These are phyloP conservation scores for Blastobotrys apis DNA, from an alignment of 1,139 yeast genomes.

Conservation along the genomic window DNA sequence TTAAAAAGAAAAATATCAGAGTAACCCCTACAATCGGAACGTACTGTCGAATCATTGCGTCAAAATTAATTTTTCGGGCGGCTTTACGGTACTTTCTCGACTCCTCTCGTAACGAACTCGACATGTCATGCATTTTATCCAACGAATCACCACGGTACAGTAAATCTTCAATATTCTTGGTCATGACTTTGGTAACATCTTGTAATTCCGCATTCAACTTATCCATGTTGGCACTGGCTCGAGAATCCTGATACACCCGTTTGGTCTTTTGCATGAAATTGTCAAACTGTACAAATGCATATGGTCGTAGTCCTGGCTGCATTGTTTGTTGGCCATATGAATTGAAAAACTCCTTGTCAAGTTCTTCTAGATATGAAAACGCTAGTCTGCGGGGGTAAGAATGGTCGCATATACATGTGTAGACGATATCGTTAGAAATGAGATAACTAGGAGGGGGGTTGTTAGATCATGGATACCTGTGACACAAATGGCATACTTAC, in stretches of 20 bases:
- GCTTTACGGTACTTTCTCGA: conserved; percentile 84
- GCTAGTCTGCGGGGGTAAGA: conserved; percentile 86
- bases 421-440: conserved; percentile 59
- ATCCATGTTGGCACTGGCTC: conserved; percentile 86
- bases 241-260: conserved; percentile 81
- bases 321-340: conserved; percentile 73
- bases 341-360: conserved; percentile 75
- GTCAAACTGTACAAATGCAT: conserved; percentile 84
- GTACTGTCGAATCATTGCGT: conserved; percentile 82
- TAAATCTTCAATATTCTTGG: conserved; percentile 91
- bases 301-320: conserved; percentile 68
- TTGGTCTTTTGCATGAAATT: conserved; percentile 80
- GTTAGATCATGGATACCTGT: background rate
- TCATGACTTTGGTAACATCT: conserved; percentile 93
- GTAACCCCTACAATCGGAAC: conserved; percentile 77
- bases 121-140: conserved; percentile 86
- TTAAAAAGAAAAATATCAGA: conserved; percentile 65
- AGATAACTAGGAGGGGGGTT: conserved; percentile 42
- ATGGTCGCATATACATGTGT: conserved; percentile 69
- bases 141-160: conserved; percentile 91
- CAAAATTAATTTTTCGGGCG: conserved; percentile 87
- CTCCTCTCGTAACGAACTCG: conserved; percentile 73
- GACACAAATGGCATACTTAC: conserved; percentile 20
- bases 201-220: conserved; percentile 80
- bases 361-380: conserved; percentile 77